Evolutionary conservation across 495 filamentous ascomycete genomes (phyloP).

Genomic region (Aspergillus nanangensis): DNA sequence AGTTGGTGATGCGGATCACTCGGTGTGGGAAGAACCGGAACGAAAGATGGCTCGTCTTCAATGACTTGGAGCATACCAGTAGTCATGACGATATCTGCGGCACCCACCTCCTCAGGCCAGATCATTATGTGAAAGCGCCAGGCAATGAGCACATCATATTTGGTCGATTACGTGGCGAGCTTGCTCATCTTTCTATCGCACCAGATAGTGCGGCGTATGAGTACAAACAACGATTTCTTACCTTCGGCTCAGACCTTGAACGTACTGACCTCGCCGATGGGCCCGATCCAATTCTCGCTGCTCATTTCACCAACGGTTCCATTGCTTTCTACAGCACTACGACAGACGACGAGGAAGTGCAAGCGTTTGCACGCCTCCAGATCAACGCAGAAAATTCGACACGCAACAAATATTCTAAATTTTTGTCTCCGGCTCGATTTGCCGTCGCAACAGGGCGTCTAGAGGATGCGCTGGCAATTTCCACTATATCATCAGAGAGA

Average conservation of each 20-base stretch:
- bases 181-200: slow-evolving; percentile 32
- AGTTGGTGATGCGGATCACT: slow-evolving; percentile 46
- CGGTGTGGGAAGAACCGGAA: slow-evolving; percentile 15
- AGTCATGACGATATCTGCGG: slow-evolving; percentile 63
- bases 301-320: slow-evolving; percentile 37
- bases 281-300: slow-evolving; percentile 37
- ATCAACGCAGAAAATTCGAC: slow-evolving; percentile 16
- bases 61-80: slow-evolving; percentile 43
- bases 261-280: slow-evolving; percentile 28
- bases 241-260: slow-evolving; percentile 24
- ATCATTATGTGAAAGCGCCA: slow-evolving; percentile 23
- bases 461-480: slow-evolving; percentile 44
- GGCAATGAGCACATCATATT: slow-evolving; percentile 37
- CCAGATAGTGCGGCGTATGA: slow-evolving; percentile 20
- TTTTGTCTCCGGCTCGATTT: slow-evolving; percentile 44
- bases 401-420: slow-evolving; percentile 46
- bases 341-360: slow-evolving; percentile 20
- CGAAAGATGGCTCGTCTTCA: slow-evolving; percentile 47
- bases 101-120: slow-evolving; percentile 46
- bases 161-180: slow-evolving; percentile 34
- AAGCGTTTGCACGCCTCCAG: slow-evolving; percentile 34
- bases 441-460: slow-evolving; percentile 47
- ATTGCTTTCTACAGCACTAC: slow-evolving; percentile 45
- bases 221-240: slow-evolving; percentile 29
- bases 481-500: slow-evolving; percentile 37